phyloP scores from a whole-genome alignment of 2,329 filamentous ascomycete species.

The Pezicula carpinea region DNA sequence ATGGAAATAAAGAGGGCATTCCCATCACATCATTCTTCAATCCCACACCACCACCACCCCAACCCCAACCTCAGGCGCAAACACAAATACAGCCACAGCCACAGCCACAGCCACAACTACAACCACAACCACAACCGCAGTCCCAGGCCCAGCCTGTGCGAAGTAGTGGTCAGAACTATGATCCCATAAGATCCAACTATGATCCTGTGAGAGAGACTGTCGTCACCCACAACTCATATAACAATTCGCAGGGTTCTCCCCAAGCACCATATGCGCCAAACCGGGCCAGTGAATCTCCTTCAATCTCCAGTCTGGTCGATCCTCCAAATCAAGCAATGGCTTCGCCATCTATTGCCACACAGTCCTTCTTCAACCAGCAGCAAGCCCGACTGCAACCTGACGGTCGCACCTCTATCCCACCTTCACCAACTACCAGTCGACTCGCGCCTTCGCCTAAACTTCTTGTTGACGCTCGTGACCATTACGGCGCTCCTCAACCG shows the following conservation, averaged over 20 bases:
- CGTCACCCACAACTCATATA: slow-evolving; percentile 35
- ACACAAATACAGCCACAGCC: slow-evolving; percentile 3
- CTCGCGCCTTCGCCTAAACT: slow-evolving; percentile 16
- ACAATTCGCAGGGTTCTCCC: slow-evolving; percentile 41
- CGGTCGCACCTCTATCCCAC: slow-evolving; percentile 20
- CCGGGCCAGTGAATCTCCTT: slow-evolving; percentile 82
- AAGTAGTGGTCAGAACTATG: slow-evolving; percentile 78
- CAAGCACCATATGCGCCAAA: slow-evolving; percentile 43
- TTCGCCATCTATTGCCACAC: slow-evolving; percentile 25
- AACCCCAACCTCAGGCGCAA: neutral
- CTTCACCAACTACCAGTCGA: slow-evolving; percentile 25
- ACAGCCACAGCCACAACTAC: slow-evolving; percentile 42
- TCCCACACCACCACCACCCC: slow-evolving; percentile 16
- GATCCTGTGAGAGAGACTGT: slow-evolving; percentile 62
- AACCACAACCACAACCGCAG: slow-evolving; percentile 41
- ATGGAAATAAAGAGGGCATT: slow-evolving; percentile 15
- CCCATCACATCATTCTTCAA: slow-evolving; percentile 28
- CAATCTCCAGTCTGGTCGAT: slow-evolving; percentile 86
- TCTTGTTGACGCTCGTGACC: slow-evolving; percentile 6
- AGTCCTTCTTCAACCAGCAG: slow-evolving; percentile 30
- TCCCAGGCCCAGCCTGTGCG: slow-evolving; percentile 33
- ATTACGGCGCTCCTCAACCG: slow-evolving; percentile 13
- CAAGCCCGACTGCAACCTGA: slow-evolving; percentile 20
- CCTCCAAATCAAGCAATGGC: slow-evolving; percentile 41
- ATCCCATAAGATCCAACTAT: slow-evolving; percentile 77